A percentile compares a stretch with the other conserved stretches of the same genome.
Conservation (phyloP, 2,329 filamentous ascomycete genomes). For the Aspergillus niger region DNA sequence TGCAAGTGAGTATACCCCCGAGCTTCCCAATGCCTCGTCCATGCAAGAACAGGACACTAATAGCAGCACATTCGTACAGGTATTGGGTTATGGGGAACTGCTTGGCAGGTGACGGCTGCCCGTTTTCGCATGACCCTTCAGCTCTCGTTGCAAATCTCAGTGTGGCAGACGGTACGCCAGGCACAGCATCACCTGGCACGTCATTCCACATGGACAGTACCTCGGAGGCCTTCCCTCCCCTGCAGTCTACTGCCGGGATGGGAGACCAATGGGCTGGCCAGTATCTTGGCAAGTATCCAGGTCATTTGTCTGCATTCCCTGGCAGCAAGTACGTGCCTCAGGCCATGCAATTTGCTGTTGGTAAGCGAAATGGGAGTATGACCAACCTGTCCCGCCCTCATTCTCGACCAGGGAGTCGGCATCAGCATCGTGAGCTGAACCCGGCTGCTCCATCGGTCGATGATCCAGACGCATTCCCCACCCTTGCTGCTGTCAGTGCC, state of each 20-base stretch:
- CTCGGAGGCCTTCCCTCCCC: conserved; percentile 78
- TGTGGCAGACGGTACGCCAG: conserved; percentile 58
- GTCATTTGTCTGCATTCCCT: conserved; percentile 46
- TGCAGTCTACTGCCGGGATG: conserved; percentile 62
- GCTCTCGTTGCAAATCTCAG: conserved; percentile 79
- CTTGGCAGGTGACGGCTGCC: conserved; percentile 87
- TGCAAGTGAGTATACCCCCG: conserved; percentile 77
- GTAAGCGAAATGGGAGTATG: conserved; percentile 53
- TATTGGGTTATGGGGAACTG: conserved; percentile 98
- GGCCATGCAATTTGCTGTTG: conserved; percentile 31
- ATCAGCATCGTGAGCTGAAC: conserved; percentile 65
- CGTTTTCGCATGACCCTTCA: conserved; percentile 95
- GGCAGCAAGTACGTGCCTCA: conserved; percentile 48
- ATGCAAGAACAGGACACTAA: background rate
- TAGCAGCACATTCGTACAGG: conserved; percentile 47
- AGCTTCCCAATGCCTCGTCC: background rate
- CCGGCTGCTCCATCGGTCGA: conserved; percentile 77
- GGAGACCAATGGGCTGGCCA: conserved; percentile 62
- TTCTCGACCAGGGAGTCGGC: conserved; percentile 82
- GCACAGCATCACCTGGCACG: conserved; percentile 55
- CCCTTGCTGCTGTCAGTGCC: conserved; percentile 71
- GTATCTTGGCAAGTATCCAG: conserved; percentile 45
- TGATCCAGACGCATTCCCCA: conserved; percentile 93
- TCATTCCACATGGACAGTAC: conserved; percentile 76
- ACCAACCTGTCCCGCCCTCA: conserved; percentile 63